Percentiles rank a stretch among this genome's conserved stretches.
These are phyloP conservation scores for Sisymbrium altissimum DNA, from an alignment of 345 rosid species.

Conservation along the genomic window DNA sequence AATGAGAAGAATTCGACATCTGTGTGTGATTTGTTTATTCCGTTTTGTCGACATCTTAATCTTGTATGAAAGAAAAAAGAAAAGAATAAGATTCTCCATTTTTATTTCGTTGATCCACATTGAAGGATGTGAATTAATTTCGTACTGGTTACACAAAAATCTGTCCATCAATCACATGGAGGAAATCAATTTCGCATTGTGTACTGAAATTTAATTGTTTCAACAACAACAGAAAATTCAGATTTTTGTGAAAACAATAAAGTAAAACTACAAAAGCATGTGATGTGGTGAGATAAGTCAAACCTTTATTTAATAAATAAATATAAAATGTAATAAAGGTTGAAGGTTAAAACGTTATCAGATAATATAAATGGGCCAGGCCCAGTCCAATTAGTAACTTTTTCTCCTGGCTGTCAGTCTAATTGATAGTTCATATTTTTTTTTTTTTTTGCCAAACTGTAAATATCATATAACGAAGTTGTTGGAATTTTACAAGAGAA, in stretches of 20 bases:
- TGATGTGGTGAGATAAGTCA: background rate
- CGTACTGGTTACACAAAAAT: background rate
- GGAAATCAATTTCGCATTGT: background rate
- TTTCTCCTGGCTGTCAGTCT: background rate
- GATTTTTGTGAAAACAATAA: background rate
- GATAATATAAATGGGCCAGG: constrained; percentile 11
- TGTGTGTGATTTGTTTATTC: background rate
- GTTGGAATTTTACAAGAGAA: too few species aligned
- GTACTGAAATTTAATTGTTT: background rate
- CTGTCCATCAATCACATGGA: background rate
- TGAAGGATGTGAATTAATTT: background rate
- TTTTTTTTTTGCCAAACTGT: too few species aligned
- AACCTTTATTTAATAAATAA: background rate
- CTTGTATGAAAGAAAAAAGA: background rate
- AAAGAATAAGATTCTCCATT: background rate
- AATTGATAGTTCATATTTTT: too few species aligned
- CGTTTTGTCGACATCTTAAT: background rate
- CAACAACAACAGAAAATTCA: background rate
- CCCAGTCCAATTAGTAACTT: background rate
- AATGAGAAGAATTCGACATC: background rate
- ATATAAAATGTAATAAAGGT: background rate
- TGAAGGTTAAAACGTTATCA: background rate
- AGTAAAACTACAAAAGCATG: background rate
- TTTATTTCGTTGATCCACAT: background rate
- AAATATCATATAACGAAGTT: too few species aligned